These are phyloP conservation scores for Paraglomus brasilianum DNA, from an alignment of 192 early-diverging fungal species.

Conservation along the genomic window DNA sequence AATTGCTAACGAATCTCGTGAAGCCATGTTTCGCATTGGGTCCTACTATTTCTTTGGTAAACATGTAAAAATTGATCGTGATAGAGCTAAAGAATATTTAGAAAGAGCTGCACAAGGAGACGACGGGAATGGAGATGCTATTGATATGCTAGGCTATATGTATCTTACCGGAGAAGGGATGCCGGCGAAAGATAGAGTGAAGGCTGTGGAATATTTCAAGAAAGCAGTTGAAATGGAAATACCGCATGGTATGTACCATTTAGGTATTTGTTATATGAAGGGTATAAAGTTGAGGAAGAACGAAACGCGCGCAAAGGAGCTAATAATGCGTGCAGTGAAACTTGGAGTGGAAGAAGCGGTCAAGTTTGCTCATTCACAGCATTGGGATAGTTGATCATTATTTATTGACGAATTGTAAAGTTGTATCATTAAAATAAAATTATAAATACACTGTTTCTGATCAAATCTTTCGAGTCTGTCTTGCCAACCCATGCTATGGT, in stretches of 20 bases:
- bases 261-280: constrained; percentile 28
- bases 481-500: no score
- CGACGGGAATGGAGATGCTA: constrained; percentile 27
- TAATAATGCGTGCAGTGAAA: constrained; percentile 16
- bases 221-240: constrained; percentile 16
- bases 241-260: constrained; percentile 29
- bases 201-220: constrained; percentile 21
- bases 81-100: constrained; percentile 12
- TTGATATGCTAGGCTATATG: constrained; percentile 27
- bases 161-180: constrained; percentile 16
- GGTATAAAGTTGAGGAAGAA: constrained; percentile 5
- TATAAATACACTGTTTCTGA: no score
- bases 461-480: no score
- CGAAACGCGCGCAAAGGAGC: not conserved
- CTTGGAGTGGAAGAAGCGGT: constrained; percentile 20
- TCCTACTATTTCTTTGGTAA: constrained; percentile 29
- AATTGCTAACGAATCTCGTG: not conserved
- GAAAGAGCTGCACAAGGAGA: constrained; percentile 15
- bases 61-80: not conserved
- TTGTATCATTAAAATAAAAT: no score
- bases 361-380: constrained; percentile 17
- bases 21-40: constrained; percentile 9
- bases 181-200: constrained; percentile 10
- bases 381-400: no score
- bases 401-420: no score